Evolutionary conservation across 2,329 filamentous ascomycete genomes (phyloP), one percentile per base, ranked within the genome.

Genomic region (Venturia carpophila): DNA sequence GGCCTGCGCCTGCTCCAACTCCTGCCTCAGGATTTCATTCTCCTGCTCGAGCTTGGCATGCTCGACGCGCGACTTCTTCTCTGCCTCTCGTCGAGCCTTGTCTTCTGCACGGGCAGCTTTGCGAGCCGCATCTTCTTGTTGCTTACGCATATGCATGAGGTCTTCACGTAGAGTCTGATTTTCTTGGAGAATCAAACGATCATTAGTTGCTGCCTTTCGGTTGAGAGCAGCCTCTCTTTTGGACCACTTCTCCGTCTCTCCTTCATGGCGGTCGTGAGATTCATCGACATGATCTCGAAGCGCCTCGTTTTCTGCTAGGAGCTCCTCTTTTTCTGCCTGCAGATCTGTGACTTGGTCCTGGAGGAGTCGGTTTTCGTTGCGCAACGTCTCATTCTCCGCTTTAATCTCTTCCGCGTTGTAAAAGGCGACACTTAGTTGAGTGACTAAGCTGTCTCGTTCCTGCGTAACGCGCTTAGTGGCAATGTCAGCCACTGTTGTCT

Each of bases 1-100:
- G 60, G 85, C 82, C 70, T 89, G 87, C 11, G 94, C 79, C 62
- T 88, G 87, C 60, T 88, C 84, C 63, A 96, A 85, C 73, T 94
- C 90, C n/a, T 84, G 82, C 67, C 80, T 84, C 62, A 96, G 78
- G 9, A 87, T 77, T 13, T 83, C 83, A 72, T 93, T 88, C 70
- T 93, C 89, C 65, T 83, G 85, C 68, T 82, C 82, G 71, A 94
- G 87, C 30, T 89, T 86, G 5, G 72, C 71, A 64, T 71, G 74
- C 64, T 77, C 75, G 15, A 70, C 73, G 64, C 74, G 72, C 64
- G 75, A 73, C 64, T 73, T 71, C 60, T 71, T 72, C 24, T 74
- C 73, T 60, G 72, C 75, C 47, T 62, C 39, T 19, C 39, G 27
- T 3, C 72, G 71, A 42, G 75, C 69, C 64, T 76, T 73, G 11